Percentiles rank a stretch among this genome's conserved stretches.
These are phyloP conservation scores for Chlorella sp. DNA, from an alignment of 139 green algal species.

Conservation along the genomic window DNA sequence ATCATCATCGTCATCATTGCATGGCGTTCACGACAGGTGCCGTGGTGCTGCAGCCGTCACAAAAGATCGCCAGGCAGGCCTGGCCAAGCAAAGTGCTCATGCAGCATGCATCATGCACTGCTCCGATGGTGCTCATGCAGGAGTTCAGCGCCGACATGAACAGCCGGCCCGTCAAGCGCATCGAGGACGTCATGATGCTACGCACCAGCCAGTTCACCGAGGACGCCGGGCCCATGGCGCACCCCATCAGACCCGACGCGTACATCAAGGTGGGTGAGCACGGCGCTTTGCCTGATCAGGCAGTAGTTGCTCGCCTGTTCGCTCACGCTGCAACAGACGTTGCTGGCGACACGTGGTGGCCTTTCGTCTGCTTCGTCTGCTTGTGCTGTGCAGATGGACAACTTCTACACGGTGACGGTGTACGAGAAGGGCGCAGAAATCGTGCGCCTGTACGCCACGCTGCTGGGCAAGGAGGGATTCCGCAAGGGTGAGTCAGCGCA, in stretches of 20 bases:
- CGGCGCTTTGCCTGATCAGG: too few species aligned
- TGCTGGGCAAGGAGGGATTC: conserved; percentile 94
- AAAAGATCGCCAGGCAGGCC: too few species aligned
- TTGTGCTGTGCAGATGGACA: conserved; percentile 98
- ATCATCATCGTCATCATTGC: too few species aligned
- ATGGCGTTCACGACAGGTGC: too few species aligned
- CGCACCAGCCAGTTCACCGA: conserved; percentile 86
- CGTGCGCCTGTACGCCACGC: conserved; percentile 84
- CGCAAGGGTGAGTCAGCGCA: conserved; percentile 56
- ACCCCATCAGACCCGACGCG: conserved; percentile 87
- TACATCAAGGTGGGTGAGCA: not conserved
- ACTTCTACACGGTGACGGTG: conserved; percentile 96
- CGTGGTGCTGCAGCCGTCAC: too few species aligned
- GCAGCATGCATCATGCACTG: not conserved
- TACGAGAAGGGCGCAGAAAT: conserved; percentile 92
- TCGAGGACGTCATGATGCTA: conserved; percentile 78
- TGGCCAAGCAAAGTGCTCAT: too few species aligned
- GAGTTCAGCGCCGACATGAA: conserved; percentile 97
- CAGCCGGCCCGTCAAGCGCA: conserved; percentile 84
- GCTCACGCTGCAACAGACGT: too few species aligned
- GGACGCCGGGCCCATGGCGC: conserved; percentile 90
- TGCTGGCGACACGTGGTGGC: too few species aligned
- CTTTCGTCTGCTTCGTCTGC: too few species aligned
- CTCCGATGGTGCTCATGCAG: conserved; percentile 31
- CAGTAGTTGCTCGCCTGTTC: too few species aligned